Evolutionary conservation across 2,329 filamentous ascomycete genomes (phyloP), one percentile per base, ranked within the genome.

Genomic region (Cryphonectria carpinicola): DNA sequence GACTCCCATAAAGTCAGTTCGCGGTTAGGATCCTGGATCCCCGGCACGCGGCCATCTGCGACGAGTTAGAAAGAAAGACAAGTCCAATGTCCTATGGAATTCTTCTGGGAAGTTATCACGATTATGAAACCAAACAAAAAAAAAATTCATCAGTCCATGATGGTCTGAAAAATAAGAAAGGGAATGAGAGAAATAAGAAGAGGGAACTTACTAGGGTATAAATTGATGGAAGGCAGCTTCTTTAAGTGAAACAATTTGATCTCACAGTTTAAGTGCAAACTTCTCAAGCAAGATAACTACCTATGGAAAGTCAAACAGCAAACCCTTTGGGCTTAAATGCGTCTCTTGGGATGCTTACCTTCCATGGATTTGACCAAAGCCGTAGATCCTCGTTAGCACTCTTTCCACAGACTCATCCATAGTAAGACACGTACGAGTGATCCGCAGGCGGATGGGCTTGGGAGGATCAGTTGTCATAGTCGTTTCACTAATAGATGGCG

Each of bases 21-120:
- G 0, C 75, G 78, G 74, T 81, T 81, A 41, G 79, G 80, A 66
- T 82, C 80, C 39, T 76, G 66, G 56, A 81, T 77, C 39, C 77
- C 76, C 1, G 52, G 52, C 1, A 80, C 72, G 1, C 79, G 77
- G 17, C 80, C 79, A 7, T 39, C 10, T 39, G 37, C 10, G 1
- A 39, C 10, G 13, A 11, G 10, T 39, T 39, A 28, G 28, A 28
- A 28, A 39, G 37, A 39, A 39, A 1, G 37, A 39, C 1, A 13
- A 39, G 10, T 39, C 10, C 10, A 11, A 39, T 11, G 11, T 39
- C 37, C 37, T 2, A 39, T 0, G 10, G 37, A 3, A 11, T 39
- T 3, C 11, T 3, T 11, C 11, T 11, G 37, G 10, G 37, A 39
- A 39, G 10, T 3, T 39, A 3, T 39, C 10, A 39, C 10, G 37